These are phyloP conservation scores for Kwoniella sp. DNA, from an alignment of 768 basidiomycete species.

Conservation along the genomic window DNA sequence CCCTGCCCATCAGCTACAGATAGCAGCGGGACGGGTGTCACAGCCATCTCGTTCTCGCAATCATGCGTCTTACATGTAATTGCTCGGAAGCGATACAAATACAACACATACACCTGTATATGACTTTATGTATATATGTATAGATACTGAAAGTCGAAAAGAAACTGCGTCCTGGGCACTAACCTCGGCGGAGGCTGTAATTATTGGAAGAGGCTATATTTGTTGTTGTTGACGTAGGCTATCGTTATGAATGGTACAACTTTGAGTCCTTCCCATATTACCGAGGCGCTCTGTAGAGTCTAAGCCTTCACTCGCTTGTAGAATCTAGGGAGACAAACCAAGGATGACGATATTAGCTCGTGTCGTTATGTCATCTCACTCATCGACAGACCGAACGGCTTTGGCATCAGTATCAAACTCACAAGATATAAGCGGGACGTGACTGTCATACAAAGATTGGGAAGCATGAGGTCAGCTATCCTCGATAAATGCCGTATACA, in stretches of 20 bases:
- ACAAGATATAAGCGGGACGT: conserved; percentile 53
- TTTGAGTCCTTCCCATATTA: too few relatives aligned
- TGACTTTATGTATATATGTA: neutral
- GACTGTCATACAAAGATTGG: conserved; percentile 24
- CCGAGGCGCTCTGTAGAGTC: neutral
- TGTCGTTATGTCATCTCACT: too few relatives aligned
- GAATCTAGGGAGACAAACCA: conserved; percentile 27
- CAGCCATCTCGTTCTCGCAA: too few relatives aligned
- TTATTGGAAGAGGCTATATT: neutral
- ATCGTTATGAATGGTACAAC: too few relatives aligned
- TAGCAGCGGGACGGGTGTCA: too few relatives aligned
- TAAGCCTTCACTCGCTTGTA: conserved; percentile 44
- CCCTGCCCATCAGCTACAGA: too few relatives aligned
- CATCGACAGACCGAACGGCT: too few relatives aligned
- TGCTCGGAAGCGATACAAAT: neutral
- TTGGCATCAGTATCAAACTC: neutral
- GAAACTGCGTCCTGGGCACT: neutral
- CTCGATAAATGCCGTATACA: neutral
- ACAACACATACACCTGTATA: neutral
- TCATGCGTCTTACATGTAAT: too few relatives aligned
- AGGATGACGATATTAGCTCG: too few relatives aligned
- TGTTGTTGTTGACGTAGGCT: too few relatives aligned
- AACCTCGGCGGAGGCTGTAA: too few relatives aligned
- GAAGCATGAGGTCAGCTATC: neutral
- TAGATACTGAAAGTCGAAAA: neutral